These are phyloP conservation scores for Trichomonascaceae sp. DNA, from an alignment of 1,139 yeast species.

Conservation along the genomic window DNA sequence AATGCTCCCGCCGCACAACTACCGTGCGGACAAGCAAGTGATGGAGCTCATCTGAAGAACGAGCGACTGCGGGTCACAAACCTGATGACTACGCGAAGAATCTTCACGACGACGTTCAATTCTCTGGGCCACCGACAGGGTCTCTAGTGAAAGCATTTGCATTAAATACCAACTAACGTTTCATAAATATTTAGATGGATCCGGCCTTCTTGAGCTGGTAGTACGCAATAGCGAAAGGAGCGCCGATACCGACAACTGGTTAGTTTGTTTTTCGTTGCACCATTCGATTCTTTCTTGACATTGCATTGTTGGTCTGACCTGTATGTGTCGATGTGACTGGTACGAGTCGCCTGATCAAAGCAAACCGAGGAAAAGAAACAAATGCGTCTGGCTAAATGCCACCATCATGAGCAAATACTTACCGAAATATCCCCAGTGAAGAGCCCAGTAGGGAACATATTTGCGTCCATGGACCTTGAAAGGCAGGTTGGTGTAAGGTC, in stretches of 20 bases:
- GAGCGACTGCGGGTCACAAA: slow-evolving; percentile 74
- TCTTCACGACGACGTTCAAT: slow-evolving; percentile 27
- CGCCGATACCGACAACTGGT: slow-evolving; percentile 24
- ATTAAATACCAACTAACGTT: not conserved
- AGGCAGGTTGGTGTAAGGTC: slow-evolving; percentile 85
- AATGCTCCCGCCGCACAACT: slow-evolving; percentile 87
- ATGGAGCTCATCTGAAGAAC: slow-evolving; percentile 84
- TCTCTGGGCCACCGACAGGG: slow-evolving; percentile 3
- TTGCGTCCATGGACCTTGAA: slow-evolving; percentile 87
- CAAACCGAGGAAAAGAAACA: not conserved
- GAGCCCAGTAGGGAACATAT: slow-evolving; percentile 61
- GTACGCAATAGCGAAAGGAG: slow-evolving; percentile 27
- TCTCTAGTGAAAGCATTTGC: not conserved
- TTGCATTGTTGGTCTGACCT: not conserved
- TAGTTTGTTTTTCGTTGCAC: not conserved
- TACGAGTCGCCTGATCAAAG: not conserved
- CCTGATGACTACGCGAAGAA: slow-evolving; percentile 57
- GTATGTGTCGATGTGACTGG: not conserved
- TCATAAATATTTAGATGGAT: slow-evolving; percentile 6
- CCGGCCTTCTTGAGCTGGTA: slow-evolving; percentile 27
- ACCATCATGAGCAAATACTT: too few species aligned
- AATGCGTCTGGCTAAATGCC: not conserved
- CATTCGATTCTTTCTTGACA: not conserved
- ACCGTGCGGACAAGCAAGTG: slow-evolving; percentile 94
- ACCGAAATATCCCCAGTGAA: slow-evolving; percentile 72